These are phyloP conservation scores for Oryza meridionalis DNA, from an alignment of 176 grass and related monocot genomes.

Conservation along the genomic window DNA sequence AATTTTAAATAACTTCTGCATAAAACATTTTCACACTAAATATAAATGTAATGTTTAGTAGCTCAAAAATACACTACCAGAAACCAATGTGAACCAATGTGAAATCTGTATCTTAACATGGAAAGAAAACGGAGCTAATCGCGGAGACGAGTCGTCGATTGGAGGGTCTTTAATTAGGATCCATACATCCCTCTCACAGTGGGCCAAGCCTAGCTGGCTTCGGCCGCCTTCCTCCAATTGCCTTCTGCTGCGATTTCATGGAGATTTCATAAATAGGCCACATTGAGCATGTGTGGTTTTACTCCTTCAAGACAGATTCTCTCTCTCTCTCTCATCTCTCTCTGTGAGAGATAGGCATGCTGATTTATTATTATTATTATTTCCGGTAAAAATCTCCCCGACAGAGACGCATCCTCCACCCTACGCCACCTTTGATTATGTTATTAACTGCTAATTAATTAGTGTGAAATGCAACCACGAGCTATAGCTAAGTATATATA, in stretches of 20 bases:
- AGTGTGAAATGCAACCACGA: not conserved
- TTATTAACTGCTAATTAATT: not conserved
- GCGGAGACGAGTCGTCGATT: not conserved
- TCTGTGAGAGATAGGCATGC: not conserved
- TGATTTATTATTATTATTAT: not conserved
- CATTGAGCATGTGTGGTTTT: slow-evolving; percentile 19
- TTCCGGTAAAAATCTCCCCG: not conserved
- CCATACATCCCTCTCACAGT: not conserved
- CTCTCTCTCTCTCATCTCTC: no score
- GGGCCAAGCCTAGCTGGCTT: not conserved
- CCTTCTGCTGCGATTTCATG: not conserved
- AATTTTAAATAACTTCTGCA: no score
- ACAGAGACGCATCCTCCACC: not conserved
- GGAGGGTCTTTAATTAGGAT: not conserved
- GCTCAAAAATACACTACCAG: no score
- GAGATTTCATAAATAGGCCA: not conserved
- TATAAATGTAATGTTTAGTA: no score
- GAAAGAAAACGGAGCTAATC: no score
- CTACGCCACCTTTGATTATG: not conserved
- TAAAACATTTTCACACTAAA: no score
- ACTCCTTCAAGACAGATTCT: not conserved
- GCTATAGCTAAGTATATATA: not conserved
- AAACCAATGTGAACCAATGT: no score
- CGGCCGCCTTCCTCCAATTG: not conserved
- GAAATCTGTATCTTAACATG: no score